Base-by-base conservation (phyloP, 2,329 filamentous ascomycete species). In the Cercospora zeae-maydis region DNA sequence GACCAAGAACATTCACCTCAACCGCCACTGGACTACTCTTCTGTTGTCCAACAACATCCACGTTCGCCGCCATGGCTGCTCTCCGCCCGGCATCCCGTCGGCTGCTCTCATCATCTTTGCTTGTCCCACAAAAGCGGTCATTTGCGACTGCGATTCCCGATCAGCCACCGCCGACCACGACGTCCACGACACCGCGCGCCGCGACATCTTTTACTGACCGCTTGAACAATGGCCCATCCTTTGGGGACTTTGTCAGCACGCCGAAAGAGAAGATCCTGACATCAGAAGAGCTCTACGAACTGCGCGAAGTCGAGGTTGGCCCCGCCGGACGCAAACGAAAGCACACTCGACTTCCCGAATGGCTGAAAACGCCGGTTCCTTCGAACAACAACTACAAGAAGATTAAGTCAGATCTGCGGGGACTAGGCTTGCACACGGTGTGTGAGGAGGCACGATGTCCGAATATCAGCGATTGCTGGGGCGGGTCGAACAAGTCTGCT, bases 391-490 rank as follows among this genome's bases (percentile, higher is more conserved):
- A 96, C 79, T 97, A 89, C 82, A 96, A 96, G 80, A 91, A 91
- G 73, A 96, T 99, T 78, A 97, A 96, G 82, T 88, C 89, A 67
- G 95, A 99, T 77, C 80, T 99, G 69, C 86, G 95, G 36, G 95
- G 95, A 0, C 80, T 99, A 64, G 90, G 90, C 62, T 82, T 99
- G 61, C 93, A 97, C 77, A 99, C 95, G 4, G 95, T 99, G 14
- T 99, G 95, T 78, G 95, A 99, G 79, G 95, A 99, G 80, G 95
- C 95, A 1, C 87, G 92, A 68, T 99, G 95, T 78, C 95, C 95
- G 65, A 99, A 99, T 78, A 96, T 99, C 65, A 92, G 90, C 67
- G 93, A 98, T 76, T 99, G 95, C 81, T 99, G 95, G 95, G 95
- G 95, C 65, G 95, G 95, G 34, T 87, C 83, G 74, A 86, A 89